These are phyloP conservation scores for Annulohypoxylon stygium DNA, from an alignment of 495 filamentous ascomycete genomes.

Conservation along the genomic window DNA sequence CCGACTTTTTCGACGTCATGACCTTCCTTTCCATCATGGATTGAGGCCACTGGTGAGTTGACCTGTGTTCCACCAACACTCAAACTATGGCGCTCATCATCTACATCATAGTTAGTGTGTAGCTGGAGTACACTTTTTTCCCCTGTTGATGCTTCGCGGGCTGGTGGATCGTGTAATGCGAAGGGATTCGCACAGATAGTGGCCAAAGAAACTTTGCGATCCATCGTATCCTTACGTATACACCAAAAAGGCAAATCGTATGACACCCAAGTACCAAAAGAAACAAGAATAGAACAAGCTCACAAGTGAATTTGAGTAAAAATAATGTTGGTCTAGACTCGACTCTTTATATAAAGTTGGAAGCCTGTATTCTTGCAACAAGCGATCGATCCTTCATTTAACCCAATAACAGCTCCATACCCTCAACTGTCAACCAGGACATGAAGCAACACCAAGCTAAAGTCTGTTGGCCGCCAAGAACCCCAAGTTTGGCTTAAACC, in stretches of 20 bases:
- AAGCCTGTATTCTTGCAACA: neutral
- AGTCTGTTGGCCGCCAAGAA: conserved; percentile 35
- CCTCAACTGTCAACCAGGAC: conserved; percentile 1
- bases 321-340: conserved; percentile 11
- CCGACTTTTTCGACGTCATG: conserved; percentile 22
- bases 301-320: neutral
- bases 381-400: neutral
- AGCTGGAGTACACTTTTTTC: neutral
- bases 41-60: conserved; percentile 35
- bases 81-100: conserved; percentile 18
- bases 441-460: conserved; percentile 22
- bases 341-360: neutral
- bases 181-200: neutral
- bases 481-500: conserved; percentile 11
- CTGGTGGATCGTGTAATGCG: neutral
- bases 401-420: conserved; percentile 9
- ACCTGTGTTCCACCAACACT: conserved; percentile 24
- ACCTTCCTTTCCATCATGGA: conserved; percentile 34
- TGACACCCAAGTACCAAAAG: neutral
- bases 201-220: conserved; percentile 9
- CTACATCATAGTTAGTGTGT: conserved; percentile 1
- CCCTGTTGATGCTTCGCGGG: neutral
- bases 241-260: neutral
- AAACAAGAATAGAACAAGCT: neutral
- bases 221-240: conserved; percentile 9